Conservation (phyloP, 1,284 basidiomycete genomes). For the Ustilago trichophora region DNA sequence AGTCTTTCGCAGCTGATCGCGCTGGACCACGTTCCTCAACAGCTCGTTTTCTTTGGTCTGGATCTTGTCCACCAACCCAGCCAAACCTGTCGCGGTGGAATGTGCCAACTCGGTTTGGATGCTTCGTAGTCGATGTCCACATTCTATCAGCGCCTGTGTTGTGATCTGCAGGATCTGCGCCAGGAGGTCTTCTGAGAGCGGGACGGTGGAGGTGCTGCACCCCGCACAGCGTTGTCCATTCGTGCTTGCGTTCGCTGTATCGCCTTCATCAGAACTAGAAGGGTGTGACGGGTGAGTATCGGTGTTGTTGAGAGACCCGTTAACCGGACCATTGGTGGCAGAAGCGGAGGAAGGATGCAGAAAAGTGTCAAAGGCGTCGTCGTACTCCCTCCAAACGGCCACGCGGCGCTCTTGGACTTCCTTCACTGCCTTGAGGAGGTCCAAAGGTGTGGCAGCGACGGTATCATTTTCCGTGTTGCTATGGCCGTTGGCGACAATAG, state of each 20-base stretch:
- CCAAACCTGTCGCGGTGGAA: conserved; percentile 12
- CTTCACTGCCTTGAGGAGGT: conserved; percentile 43
- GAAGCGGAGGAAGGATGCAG: conserved; percentile 7
- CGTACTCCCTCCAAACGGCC: conserved; percentile 50
- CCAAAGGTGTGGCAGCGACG: conserved; percentile 17
- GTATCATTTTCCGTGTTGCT: background rate
- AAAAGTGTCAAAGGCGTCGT: conserved; percentile 45
- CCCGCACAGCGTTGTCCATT: conserved; percentile 11
- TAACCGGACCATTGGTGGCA: conserved; percentile 1
- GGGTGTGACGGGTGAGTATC: no score
- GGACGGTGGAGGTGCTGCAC: conserved; percentile 26
- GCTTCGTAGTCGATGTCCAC: conserved; percentile 32
- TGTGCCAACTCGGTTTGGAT: conserved; percentile 45
- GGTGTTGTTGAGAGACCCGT: conserved; percentile 20
- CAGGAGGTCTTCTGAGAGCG: conserved; percentile 28
- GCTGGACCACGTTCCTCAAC: conserved; percentile 25
- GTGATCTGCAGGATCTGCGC: conserved; percentile 50
- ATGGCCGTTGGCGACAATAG: background rate
- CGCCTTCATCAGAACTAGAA: no score
- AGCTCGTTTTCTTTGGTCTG: conserved; percentile 42
- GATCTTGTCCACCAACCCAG: conserved; percentile 25
- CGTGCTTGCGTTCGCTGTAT: background rate
- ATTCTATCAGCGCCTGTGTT: conserved; percentile 49
- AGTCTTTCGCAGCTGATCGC: conserved; percentile 41
- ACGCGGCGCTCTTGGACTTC: conserved; percentile 51